A percentile compares a stretch with the other conserved stretches of the same genome.
Conservation (phyloP, 257 asterid species). For the Nicotiana noctiflora region DNA sequence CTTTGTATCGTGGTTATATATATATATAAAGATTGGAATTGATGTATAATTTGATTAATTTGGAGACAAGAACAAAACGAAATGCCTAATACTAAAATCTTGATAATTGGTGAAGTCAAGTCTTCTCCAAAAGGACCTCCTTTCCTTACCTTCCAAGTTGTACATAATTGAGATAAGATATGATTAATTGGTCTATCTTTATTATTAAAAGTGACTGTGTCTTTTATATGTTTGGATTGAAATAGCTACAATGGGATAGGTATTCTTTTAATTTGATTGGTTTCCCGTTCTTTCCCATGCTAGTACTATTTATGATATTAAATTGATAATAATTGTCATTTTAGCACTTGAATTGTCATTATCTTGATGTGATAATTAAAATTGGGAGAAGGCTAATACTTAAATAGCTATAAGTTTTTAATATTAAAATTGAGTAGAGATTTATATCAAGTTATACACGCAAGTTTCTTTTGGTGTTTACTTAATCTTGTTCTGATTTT, state of each 20-base stretch:
- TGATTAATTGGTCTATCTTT: background rate
- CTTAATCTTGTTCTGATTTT: background rate
- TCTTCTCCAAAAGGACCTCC: background rate
- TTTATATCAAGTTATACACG: too few relatives aligned
- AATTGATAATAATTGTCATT: background rate
- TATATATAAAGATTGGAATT: background rate
- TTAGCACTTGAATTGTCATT: conserved; percentile 2
- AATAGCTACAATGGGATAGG: background rate
- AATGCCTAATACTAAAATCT: background rate
- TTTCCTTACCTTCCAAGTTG: conserved; percentile 2
- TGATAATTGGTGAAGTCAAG: background rate
- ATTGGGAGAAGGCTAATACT: background rate
- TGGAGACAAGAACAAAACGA: background rate
- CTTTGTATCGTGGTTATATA: too few relatives aligned
- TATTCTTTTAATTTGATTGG: background rate
- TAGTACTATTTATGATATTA: background rate
- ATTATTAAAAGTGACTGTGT: background rate
- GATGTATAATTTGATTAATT: background rate
- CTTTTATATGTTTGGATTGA: background rate
- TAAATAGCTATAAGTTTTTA: too few relatives aligned
- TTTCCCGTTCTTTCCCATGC: background rate
- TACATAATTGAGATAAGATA: conserved; percentile 1
- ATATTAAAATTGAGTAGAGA: too few relatives aligned
- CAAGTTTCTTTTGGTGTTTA: background rate
- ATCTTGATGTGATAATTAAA: background rate